Evolutionary conservation across 2,329 filamentous ascomycete genomes (phyloP).

Genomic region (Penicillium sp.): DNA sequence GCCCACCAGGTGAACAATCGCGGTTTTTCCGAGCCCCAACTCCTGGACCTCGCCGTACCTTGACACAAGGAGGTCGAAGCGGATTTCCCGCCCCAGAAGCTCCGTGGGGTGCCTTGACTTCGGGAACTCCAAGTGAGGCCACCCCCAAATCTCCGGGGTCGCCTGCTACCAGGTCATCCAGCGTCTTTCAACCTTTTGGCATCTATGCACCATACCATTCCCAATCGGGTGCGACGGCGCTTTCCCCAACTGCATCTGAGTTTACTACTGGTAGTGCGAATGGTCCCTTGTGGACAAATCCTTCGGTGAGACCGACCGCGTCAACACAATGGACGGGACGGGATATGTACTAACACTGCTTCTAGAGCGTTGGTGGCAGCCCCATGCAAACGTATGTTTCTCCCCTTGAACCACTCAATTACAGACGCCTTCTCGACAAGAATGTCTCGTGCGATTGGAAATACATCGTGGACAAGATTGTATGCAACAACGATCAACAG

Average conservation of each 20-base stretch:
- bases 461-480: slow-evolving; percentile 99
- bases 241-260: slow-evolving; percentile 73
- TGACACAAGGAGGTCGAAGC: slow-evolving; percentile 34
- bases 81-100: slow-evolving; percentile 36
- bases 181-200: slow-evolving; percentile 37
- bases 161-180: slow-evolving; percentile 29
- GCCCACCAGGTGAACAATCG: slow-evolving; percentile 34
- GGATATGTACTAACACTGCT: neutral
- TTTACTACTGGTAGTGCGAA: slow-evolving; percentile 58
- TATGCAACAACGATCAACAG: slow-evolving; percentile 98
- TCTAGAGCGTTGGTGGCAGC: slow-evolving; percentile 42
- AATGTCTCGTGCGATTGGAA: slow-evolving; percentile 99
- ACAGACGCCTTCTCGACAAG: slow-evolving; percentile 89
- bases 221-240: slow-evolving; percentile 62
- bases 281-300: slow-evolving; percentile 35
- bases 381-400: slow-evolving; percentile 76
- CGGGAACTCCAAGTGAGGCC: slow-evolving; percentile 26
- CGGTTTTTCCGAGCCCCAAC: slow-evolving; percentile 29
- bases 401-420: slow-evolving; percentile 90
- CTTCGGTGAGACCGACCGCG: slow-evolving; percentile 55
- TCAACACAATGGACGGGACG: neutral
- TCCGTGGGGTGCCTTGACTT: slow-evolving; percentile 36
- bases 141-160: slow-evolving; percentile 29
- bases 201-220: slow-evolving; percentile 52
- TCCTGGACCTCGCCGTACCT: slow-evolving; percentile 30